phyloP scores from a whole-genome alignment of 1,284 basidiomycete species.

The Mixia osmundae region DNA sequence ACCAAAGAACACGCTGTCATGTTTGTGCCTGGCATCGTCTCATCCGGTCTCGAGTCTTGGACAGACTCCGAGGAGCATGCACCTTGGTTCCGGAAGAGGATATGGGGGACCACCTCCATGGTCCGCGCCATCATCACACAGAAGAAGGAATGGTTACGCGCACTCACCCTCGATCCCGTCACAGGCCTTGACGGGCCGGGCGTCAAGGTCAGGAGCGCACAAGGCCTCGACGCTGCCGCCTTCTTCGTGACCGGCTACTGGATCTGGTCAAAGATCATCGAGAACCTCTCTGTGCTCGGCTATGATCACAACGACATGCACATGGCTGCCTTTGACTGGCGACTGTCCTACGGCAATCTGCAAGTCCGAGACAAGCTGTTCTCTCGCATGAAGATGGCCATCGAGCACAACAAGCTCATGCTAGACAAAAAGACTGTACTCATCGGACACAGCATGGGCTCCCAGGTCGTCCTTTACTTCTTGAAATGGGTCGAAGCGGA shows the following conservation, averaged over 20 bases:
- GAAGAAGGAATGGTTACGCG: constrained; percentile 63
- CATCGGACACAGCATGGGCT: constrained; percentile 39
- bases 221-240: constrained; percentile 71
- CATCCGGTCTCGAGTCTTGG: constrained; percentile 53
- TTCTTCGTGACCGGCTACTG: constrained; percentile 52
- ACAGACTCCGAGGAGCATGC: constrained; percentile 43
- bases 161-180: constrained; percentile 64
- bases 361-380: constrained; percentile 88
- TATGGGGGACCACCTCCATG: constrained; percentile 66
- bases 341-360: constrained; percentile 65
- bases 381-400: constrained; percentile 54
- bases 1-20: constrained; percentile 52
- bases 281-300: constrained; percentile 72
- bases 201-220: constrained; percentile 73
- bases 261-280: constrained; percentile 55
- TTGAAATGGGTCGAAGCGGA: constrained; percentile 46
- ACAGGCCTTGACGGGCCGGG: constrained; percentile 78
- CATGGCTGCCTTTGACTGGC: constrained; percentile 62
- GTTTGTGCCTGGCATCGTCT: constrained; percentile 25
- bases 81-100: constrained; percentile 53
- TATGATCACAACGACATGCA: constrained; percentile 62
- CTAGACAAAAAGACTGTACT: constrained; percentile 65
- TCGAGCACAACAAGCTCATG: constrained; percentile 54
- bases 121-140: constrained; percentile 65
- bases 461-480: constrained; percentile 29